Percentiles rank a stretch among this genome's conserved stretches.
Conservation (phyloP, 805 yeast genomes). For the Yarrowia keelungensis region DNA sequence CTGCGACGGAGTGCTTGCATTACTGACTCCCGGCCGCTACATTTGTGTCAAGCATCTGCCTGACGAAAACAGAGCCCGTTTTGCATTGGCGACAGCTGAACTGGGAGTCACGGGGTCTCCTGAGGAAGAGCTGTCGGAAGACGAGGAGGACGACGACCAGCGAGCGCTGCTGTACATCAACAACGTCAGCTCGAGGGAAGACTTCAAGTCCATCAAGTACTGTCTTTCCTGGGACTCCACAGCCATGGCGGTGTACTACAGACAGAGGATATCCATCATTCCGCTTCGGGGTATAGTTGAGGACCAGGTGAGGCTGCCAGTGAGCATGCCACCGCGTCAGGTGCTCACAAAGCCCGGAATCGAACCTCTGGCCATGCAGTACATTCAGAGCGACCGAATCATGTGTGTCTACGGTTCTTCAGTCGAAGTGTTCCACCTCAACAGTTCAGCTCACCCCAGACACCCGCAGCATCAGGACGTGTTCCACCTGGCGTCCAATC, state of each 20-base stretch:
- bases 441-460: constrained; percentile 22
- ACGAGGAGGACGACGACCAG: constrained; percentile 35
- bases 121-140: constrained; percentile 36
- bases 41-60: constrained; percentile 27
- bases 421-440: constrained; percentile 33
- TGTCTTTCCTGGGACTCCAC: constrained; percentile 38
- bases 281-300: constrained; percentile 6
- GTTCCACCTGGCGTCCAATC: constrained; percentile 20
- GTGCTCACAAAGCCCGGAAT: constrained; percentile 7
- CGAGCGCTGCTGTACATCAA: constrained; percentile 20
- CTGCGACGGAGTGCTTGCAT: constrained; percentile 34
- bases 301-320: constrained; percentile 21
- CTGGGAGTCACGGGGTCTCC: constrained; percentile 9
- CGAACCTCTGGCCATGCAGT: constrained; percentile 33
- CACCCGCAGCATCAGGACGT: constrained; percentile 38
- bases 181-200: constrained; percentile 9
- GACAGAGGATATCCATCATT: constrained; percentile 26
- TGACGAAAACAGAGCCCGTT: constrained; percentile 27
- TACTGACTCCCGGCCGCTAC: constrained; percentile 24
- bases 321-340: constrained; percentile 33
- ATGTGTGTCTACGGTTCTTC: constrained; percentile 32
- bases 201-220: constrained; percentile 25
- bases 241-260: constrained; percentile 34
- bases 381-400: constrained; percentile 37
- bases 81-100: constrained; percentile 20